A percentile compares a stretch with the other conserved stretches of the same genome.
phyloP scores from a whole-genome alignment of 2,329 filamentous ascomycete genomes.

The Penicillium aurantiogriseum region DNA sequence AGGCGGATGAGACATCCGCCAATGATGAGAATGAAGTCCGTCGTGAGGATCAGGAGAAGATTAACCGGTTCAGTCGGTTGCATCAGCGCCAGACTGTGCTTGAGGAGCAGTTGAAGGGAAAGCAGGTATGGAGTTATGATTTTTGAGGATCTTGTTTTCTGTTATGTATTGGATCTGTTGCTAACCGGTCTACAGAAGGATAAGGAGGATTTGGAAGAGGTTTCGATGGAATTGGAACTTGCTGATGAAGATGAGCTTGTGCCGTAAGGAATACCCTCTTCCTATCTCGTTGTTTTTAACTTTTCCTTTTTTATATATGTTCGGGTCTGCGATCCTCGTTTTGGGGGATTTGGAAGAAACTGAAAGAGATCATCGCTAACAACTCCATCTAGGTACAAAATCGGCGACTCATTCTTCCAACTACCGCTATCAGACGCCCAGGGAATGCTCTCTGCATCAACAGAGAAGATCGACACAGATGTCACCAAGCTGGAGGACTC shows the following conservation, averaged over 20 bases:
- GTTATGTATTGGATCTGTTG: not conserved
- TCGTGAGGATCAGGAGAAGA: conserved; percentile 96
- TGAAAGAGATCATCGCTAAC: conserved; percentile 1
- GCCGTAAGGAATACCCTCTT: conserved; percentile 63
- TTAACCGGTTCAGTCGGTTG: conserved; percentile 94
- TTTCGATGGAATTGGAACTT: conserved; percentile 86
- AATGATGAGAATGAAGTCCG: conserved; percentile 89
- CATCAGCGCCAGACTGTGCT: conserved; percentile 80
- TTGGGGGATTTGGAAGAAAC: not conserved
- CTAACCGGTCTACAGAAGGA: conserved; percentile 67
- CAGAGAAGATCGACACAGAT: conserved; percentile 72
- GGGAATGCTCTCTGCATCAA: conserved; percentile 72
- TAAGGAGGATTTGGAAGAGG: conserved; percentile 95
- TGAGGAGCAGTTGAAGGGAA: conserved; percentile 75
- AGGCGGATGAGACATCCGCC: conserved; percentile 78
- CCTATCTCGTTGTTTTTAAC: not conserved
- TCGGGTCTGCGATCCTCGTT: not conserved
- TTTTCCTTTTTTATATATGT: not conserved
- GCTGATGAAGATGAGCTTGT: conserved; percentile 93
- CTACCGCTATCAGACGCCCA: conserved; percentile 81
- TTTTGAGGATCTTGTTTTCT: not conserved
- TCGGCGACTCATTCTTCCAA: conserved; percentile 93
- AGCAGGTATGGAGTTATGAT: conserved; percentile 55
- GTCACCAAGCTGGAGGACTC: conserved; percentile 74
- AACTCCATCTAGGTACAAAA: conserved; percentile 70